Conservation (phyloP, 2,329 filamentous ascomycete species). For the Stagonosporopsis rhizophila region DNA sequence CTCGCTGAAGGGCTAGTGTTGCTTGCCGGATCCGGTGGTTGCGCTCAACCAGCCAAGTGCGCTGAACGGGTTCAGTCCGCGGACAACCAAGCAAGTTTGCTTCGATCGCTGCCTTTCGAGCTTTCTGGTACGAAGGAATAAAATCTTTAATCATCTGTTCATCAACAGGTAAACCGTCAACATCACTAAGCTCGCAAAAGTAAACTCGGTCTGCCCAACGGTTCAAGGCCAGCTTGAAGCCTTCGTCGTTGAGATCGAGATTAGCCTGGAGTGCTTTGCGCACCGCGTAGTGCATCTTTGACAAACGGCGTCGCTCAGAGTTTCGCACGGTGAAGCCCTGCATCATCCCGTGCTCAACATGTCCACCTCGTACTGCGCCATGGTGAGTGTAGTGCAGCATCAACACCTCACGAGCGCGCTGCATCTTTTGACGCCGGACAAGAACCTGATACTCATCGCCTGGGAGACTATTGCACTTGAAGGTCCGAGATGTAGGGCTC, state of each 20-base stretch:
- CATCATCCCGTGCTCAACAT: slow-evolving; percentile 1
- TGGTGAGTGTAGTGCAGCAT: background rate
- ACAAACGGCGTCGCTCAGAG: background rate
- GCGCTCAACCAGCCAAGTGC: background rate
- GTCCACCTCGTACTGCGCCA: no score
- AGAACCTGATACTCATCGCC: slow-evolving; percentile 5
- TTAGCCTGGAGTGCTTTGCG: background rate
- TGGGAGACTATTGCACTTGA: slow-evolving; percentile 1
- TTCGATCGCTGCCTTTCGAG: background rate
- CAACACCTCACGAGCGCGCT: slow-evolving; percentile 3
- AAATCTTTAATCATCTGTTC: background rate
- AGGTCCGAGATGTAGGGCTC: background rate
- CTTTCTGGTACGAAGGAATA: background rate
- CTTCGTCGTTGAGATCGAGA: background rate
- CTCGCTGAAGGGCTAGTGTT: background rate
- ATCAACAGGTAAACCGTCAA: background rate
- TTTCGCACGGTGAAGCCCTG: background rate
- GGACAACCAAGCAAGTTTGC: background rate
- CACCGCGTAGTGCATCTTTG: slow-evolving; percentile 1
- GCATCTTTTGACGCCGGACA: slow-evolving; percentile 7
- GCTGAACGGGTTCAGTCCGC: background rate
- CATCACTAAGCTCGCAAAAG: slow-evolving; percentile 10
- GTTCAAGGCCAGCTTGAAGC: background rate
- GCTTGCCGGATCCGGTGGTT: background rate
- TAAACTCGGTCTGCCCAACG: background rate